A percentile compares a stretch with the other conserved stretches of the same genome.
Conservation (phyloP, 257 asterid genomes). For the Penstemon davidsonii region DNA sequence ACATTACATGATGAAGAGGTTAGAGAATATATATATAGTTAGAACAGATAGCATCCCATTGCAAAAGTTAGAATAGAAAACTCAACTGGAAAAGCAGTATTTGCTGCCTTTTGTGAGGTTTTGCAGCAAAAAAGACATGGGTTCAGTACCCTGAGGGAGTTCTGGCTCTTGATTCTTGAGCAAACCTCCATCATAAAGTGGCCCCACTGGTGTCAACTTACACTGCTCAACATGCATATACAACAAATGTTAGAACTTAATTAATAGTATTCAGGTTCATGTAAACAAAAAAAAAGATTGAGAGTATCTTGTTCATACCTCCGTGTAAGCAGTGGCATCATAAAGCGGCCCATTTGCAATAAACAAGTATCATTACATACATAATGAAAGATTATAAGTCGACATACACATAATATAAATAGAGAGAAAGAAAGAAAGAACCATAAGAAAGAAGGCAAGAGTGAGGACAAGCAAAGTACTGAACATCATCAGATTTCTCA, state of each 20-base stretch:
- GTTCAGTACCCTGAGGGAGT: conserved; percentile 5
- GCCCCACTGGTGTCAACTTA: conserved; percentile 49
- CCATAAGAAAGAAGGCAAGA: too few species aligned
- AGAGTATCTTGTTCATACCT: conserved; percentile 35
- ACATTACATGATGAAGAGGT: not conserved
- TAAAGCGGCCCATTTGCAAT: conserved; percentile 79
- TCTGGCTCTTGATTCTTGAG: conserved; percentile 39
- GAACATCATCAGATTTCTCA: too few species aligned
- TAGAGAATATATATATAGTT: too few species aligned
- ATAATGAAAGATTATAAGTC: too few species aligned
- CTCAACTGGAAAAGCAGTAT: conserved; percentile 72
- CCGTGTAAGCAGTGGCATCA: conserved; percentile 74
- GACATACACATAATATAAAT: too few species aligned
- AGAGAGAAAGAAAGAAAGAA: too few species aligned
- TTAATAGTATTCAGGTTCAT: not conserved
- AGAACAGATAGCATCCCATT: too few species aligned
- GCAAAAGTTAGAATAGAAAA: not conserved
- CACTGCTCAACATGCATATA: conserved; percentile 44
- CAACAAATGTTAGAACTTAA: not conserved
- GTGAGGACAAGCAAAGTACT: too few species aligned
- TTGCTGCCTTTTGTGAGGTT: conserved; percentile 41
- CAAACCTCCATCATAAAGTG: conserved; percentile 74
- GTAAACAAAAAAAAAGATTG: not conserved
- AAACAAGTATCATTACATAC: not conserved
- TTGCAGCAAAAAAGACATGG: conserved; percentile 32